Base-by-base conservation (phyloP, 2,329 filamentous ascomycete genomes). In the Raffaelea arxii region DNA sequence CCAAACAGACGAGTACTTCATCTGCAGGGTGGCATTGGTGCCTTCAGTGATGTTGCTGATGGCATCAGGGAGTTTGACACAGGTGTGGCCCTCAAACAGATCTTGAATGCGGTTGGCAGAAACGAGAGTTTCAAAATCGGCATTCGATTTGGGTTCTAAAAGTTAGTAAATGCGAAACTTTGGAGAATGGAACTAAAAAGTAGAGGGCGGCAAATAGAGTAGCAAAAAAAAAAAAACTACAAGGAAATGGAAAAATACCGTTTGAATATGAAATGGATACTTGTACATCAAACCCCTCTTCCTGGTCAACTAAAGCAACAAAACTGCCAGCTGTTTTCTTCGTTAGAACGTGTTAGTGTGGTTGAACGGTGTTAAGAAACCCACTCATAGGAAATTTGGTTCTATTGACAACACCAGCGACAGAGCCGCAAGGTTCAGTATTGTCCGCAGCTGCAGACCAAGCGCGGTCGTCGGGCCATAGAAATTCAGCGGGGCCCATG, bases 401-500 rank as follows among this genome's bases (percentile, higher is more conserved):
- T 47, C 74, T 62, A 46, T 73, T 72, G 3, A 56, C 57, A 2
- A 67, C 65, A 2, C 65, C 65, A 12, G 60, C 59, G 4, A 64
- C 52, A 27, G 71, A 74, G 40, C 74, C 74, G 49, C 74, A 77
- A 0, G 74, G 74, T 1, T 66, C 65, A 4, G 57, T 66, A 50
- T 75, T 75, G 54, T 77, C 74, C 23, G 65, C 55, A 3, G 63
- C 61, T 24, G 69, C 68, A 39, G 62, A 67, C 71, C 72, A 78
- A n/a, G 61, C 59, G 25, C 74, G 65, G 52, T 76, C 69, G 2
- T 61, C 57, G 1, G 74, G 74, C 71, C 74, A 77, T 44, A 77
- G 58, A 54, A 77, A 74, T 21, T 71, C 72, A 16, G 71, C 72
- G 2, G 73, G 72, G 4, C 73, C 73, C 69, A 75, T 74, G 16